phyloP scores from a whole-genome alignment of 78 protist genomes.

The Carpediemonas membranifera region DNA sequence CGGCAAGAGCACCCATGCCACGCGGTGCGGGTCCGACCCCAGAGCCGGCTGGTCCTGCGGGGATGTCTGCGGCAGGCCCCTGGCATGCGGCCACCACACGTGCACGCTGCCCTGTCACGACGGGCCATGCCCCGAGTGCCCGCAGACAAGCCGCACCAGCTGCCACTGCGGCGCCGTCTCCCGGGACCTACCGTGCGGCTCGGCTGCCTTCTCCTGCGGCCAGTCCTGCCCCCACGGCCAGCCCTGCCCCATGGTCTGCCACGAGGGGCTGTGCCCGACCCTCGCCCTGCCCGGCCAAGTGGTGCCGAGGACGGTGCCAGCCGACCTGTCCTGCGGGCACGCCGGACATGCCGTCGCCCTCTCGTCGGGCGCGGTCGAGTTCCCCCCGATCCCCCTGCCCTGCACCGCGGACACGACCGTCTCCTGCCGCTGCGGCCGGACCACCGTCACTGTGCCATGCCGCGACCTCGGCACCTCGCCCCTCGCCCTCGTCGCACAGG shows the following conservation, averaged over 20 bases:
- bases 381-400: too few relatives aligned
- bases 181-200: too few relatives aligned
- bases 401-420: too few relatives aligned
- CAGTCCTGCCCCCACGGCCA: not conserved
- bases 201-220: not conserved
- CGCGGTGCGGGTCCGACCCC: not conserved
- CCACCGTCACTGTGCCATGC: too few relatives aligned
- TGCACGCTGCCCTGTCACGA: not conserved
- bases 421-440: too few relatives aligned
- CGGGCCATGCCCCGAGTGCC: conserved; percentile 3
- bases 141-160: not conserved
- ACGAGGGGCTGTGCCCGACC: not conserved
- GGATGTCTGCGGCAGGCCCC: not conserved
- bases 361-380: too few relatives aligned
- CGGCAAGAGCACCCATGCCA: not conserved
- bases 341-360: too few relatives aligned
- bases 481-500: too few relatives aligned
- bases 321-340: too few relatives aligned
- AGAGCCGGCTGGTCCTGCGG: not conserved
- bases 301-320: not conserved
- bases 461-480: too few relatives aligned
- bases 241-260: not conserved
- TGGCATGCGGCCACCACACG: not conserved
- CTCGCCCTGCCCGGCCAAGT: not conserved
- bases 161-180: too few relatives aligned